phyloP scores from a whole-genome alignment of 2,329 filamentous ascomycete species.

The Trichoderma sp. region DNA sequence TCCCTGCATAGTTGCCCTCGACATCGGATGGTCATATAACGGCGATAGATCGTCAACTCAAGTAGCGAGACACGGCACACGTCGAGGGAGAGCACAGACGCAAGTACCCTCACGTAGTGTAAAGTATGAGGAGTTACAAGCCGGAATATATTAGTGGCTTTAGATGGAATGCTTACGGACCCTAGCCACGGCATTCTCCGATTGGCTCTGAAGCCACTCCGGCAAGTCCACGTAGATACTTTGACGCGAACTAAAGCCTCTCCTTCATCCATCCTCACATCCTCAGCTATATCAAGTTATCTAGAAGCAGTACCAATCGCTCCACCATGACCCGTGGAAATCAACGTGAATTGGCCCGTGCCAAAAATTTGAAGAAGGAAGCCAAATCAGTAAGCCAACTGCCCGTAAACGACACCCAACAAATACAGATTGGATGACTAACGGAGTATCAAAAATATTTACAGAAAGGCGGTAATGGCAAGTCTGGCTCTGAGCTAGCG shows the following conservation, averaged over 20 bases:
- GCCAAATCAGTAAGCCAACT: too few relatives aligned
- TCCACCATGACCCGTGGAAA: conserved; percentile 99
- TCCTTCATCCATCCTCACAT: neutral
- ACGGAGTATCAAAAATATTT: too few relatives aligned
- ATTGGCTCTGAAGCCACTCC: neutral
- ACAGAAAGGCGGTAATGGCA: too few relatives aligned
- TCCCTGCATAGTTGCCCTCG: neutral
- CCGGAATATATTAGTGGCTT: neutral
- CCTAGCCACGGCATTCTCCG: neutral
- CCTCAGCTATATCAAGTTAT: neutral
- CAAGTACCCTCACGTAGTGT: neutral
- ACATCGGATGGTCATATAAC: neutral
- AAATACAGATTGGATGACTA: too few relatives aligned
- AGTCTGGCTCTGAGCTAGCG: too few relatives aligned
- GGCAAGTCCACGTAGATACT: neutral
- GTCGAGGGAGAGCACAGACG: neutral
- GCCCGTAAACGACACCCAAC: too few relatives aligned
- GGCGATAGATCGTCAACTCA: neutral
- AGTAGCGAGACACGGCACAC: neutral
- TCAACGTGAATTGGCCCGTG: too few relatives aligned
- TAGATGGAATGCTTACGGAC: neutral
- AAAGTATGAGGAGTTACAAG: neutral
- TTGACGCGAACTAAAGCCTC: neutral
- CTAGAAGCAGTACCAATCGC: too few relatives aligned
- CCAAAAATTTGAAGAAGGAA: too few relatives aligned